These are phyloP conservation scores for Smallanthus sonchifolius DNA, from an alignment of 129 eudicot species.

Conservation along the genomic window DNA sequence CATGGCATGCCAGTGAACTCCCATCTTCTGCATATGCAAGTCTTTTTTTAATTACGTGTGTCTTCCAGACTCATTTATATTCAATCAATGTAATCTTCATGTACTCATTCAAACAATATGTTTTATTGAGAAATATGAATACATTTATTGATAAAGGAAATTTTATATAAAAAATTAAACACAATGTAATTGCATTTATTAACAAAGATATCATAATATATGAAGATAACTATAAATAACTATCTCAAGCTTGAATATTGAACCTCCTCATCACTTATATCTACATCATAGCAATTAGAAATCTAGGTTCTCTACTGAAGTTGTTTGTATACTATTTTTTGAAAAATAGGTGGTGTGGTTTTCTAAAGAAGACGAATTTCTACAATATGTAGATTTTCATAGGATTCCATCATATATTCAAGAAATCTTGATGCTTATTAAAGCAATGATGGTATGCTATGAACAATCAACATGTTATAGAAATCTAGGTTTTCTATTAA, in stretches of 20 bases:
- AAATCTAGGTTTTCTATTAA: no score
- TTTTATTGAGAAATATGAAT: no score
- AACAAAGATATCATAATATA: neutral
- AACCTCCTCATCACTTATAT: neutral
- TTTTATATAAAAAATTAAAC: neutral
- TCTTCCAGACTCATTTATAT: no score
- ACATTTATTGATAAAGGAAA: neutral
- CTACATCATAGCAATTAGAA: neutral
- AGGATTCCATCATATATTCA: neutral
- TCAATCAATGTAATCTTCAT: no score
- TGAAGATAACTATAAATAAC: neutral
- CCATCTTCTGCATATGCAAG: no score
- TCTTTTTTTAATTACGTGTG: no score
- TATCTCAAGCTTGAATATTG: neutral
- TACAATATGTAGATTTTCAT: neutral
- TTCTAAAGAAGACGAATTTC: neutral
- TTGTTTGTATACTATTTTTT: neutral
- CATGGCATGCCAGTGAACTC: no score
- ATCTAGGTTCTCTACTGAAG: neutral
- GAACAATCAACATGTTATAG: neutral
- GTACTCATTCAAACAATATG: no score
- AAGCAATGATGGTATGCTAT: no score
- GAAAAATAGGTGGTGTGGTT: neutral
- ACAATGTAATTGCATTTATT: neutral
- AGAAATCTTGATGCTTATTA: no score